Evolutionary conservation across 2,329 filamentous ascomycete genomes (phyloP).

Genomic region (Ophiosphaerella korrae): DNA sequence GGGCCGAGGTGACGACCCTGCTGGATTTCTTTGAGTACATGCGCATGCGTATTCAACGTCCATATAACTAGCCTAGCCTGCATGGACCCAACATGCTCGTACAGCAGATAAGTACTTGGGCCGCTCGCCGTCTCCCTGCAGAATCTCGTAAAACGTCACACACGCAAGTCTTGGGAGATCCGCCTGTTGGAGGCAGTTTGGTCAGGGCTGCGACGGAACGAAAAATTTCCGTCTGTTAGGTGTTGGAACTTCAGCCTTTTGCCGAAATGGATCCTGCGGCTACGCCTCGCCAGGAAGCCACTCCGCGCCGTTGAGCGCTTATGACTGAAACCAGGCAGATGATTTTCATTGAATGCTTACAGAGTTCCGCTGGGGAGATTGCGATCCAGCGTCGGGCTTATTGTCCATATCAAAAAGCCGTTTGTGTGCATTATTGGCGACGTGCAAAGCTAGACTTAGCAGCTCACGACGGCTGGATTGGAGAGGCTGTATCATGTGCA

Average conservation of each 20-base stretch:
- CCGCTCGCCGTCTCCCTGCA: slow-evolving; percentile 22
- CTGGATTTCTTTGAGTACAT: slow-evolving; percentile 18
- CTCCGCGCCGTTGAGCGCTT: slow-evolving; percentile 25
- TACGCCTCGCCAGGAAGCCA: slow-evolving; percentile 21
- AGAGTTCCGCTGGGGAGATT: slow-evolving; percentile 25
- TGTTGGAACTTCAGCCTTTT: slow-evolving; percentile 17
- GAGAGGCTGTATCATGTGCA: not conserved
- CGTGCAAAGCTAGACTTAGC: slow-evolving; percentile 12
- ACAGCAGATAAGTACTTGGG: slow-evolving; percentile 1
- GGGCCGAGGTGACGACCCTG: slow-evolving; percentile 38
- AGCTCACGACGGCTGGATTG: slow-evolving; percentile 7
- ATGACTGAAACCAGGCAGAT: slow-evolving; percentile 18
- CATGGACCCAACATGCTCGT: slow-evolving; percentile 4
- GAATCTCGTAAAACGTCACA: slow-evolving; percentile 17
- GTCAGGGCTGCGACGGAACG: slow-evolving; percentile 28
- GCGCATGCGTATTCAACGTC: slow-evolving; percentile 5
- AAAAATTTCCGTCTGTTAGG: slow-evolving; percentile 37
- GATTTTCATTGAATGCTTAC: slow-evolving; percentile 25
- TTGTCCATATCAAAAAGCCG: slow-evolving; percentile 33
- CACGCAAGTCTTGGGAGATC: slow-evolving; percentile 24
- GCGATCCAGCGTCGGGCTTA: slow-evolving; percentile 10
- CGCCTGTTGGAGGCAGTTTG: slow-evolving; percentile 11
- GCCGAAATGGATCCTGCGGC: slow-evolving; percentile 21
- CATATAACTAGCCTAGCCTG: not conserved
- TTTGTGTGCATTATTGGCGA: slow-evolving; percentile 17